Evolutionary conservation across 352 stramenopile genomes (phyloP), one percentile per base, ranked within the genome.

Genomic region (Phytophthora kernoviae): DNA sequence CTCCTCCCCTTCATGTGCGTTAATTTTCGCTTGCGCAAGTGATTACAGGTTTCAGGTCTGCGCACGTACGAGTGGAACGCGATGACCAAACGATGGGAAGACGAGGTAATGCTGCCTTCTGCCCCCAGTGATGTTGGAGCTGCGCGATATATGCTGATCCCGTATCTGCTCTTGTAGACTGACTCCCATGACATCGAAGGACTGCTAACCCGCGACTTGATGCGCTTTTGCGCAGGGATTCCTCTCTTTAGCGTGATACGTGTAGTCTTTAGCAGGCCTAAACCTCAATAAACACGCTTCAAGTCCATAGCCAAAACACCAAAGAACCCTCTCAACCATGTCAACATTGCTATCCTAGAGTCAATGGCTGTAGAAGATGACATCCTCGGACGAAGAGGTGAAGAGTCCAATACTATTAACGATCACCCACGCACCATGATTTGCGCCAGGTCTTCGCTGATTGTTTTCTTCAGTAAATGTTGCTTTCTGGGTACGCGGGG

Each of bases 111-210:
- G 7, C 18, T 30, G 14, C 21, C 41, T 54, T n/a, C n/a, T n/a
- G n/a, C n/a, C 49, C 47, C 11, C 43, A 14, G 7, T 34, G 47
- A 18, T 45, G 30, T 44, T 50, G 50, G 22, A 24, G 26, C 21
- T 21, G 6, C 45, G 37, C 14, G 17, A 12, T 22, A 15, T 18
- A 8, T 54, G 34, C 27, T n/a, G 18, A 60, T 45, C 14, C 15
- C 24, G 6, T 24, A 39, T 45, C 9, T 40, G 12, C 36, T 36
- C 12, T 39, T 58, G 18, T 20, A 94, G 84, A 70, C 59, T 14
- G 85, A 94, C 60, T 75, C 75, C 26, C 85, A 94, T 56, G 85
- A 94, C 52, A 75, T 92, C 27, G 85, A 92, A 75, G 85, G 85
- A 18, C 62, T 94, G 11, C 52, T 94, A 11, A 94, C 85, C 17